Base-by-base conservation (phyloP, 140 eudicot species). In the Ambrosia hybrid region DNA sequence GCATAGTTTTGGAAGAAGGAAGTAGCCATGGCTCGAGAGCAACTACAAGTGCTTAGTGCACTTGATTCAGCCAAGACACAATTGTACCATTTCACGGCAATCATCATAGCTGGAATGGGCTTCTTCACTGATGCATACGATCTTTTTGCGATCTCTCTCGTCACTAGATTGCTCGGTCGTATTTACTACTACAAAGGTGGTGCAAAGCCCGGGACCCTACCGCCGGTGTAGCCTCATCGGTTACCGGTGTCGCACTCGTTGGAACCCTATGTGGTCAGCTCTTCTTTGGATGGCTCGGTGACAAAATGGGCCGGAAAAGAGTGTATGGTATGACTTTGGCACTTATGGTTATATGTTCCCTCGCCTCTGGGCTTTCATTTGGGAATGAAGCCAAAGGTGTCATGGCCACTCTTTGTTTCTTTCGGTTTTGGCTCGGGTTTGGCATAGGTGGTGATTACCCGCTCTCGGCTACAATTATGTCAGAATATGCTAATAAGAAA, bases 381-480 rank as follows among this genome's bases (percentile, higher is more conserved):
- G 79, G 90, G 9, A 33, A 13, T 0, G 68, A 76, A 61, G 56
- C 87, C 0, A 79, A 66, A 57, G 68, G 78, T 13, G 90, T 85
- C 8, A 78, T 85, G 84, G 76, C 87, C 6, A 68, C 73, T 2
- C 87, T 85, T 36, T 85, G 90, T 64, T 82, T 85, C 80, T 85
- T 85, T 65, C 14, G 90, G 55, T 85, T 85, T 30, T 85, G 90
- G 90, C 90, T 85, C 7, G 89, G 89, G 37, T 85, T 85, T n/a
- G 86, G 89, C 5, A 85, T 85, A 17, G 89, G 89, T 26, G 89
- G 89, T 0, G 89, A 85, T 72, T 85, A 85, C 71, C 89, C 89
- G 0, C 80, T 85, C 46, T 85, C 89, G 11, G 89, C 89, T 17
- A 85, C 89, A 0, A 85, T 85, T 74, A 85, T 85, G 89, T 78